phyloP scores from a whole-genome alignment of 139 green algal genomes.

The Trebouxia sp. region DNA sequence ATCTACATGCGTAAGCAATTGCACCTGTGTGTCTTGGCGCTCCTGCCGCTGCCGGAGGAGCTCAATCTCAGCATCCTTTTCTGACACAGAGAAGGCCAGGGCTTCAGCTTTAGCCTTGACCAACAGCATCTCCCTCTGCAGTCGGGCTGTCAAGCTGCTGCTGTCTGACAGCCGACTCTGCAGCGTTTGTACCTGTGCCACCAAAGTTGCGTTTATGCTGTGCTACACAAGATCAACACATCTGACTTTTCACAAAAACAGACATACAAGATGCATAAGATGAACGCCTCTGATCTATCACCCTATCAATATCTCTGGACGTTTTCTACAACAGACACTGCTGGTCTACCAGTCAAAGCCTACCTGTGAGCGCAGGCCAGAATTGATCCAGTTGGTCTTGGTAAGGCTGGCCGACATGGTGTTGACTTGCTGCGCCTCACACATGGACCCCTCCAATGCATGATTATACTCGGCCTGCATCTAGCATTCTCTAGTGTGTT shows the following conservation, averaged over 20 bases:
- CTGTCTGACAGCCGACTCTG: slow-evolving; percentile 6
- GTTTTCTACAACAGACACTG: neutral
- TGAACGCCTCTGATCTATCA: no score
- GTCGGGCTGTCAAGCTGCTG: slow-evolving; percentile 14
- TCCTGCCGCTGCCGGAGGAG: neutral
- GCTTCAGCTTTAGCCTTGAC: slow-evolving; percentile 20
- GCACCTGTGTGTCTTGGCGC: slow-evolving; percentile 9
- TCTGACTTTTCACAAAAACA: no score
- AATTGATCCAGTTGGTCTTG: slow-evolving; percentile 26
- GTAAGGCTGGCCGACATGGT: slow-evolving; percentile 13
- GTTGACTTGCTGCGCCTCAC: neutral
- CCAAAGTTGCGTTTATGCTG: neutral
- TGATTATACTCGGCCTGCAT: neutral
- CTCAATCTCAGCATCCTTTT: slow-evolving; percentile 20
- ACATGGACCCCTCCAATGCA: neutral
- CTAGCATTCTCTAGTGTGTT: no score
- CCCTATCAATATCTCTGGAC: neutral
- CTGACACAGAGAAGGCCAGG: neutral
- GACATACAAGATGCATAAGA: no score
- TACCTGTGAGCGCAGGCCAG: slow-evolving; percentile 1
- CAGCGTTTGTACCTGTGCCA: neutral
- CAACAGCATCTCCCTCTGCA: slow-evolving; percentile 5
- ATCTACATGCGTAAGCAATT: no score
- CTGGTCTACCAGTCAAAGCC: neutral
- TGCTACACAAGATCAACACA: neutral